phyloP scores from a whole-genome alignment of 2,329 filamentous ascomycete species.

The Nakataea oryzae region DNA sequence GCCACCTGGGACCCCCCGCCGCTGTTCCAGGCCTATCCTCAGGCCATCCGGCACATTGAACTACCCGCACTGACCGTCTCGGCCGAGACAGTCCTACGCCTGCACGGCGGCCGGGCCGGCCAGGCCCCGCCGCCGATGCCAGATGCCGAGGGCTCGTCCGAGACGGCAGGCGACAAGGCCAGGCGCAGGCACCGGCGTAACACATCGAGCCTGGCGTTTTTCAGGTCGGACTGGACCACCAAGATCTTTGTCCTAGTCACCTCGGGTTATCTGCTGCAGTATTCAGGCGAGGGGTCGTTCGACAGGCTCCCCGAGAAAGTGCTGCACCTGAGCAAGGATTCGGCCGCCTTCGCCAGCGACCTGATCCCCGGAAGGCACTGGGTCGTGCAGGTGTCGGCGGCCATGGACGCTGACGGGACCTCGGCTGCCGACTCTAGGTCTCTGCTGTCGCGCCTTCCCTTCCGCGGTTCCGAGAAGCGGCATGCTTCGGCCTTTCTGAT shows the following conservation, averaged over 20 bases:
- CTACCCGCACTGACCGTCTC: constrained; percentile 58
- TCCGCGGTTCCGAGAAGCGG: constrained; percentile 45
- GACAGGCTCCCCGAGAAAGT: constrained; percentile 67
- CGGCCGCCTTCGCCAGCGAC: constrained; percentile 72
- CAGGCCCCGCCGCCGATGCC: constrained; percentile 15
- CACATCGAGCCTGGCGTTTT: constrained; percentile 20
- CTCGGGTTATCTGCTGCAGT: constrained; percentile 65
- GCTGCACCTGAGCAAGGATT: constrained; percentile 60
- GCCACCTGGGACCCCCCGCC: constrained; percentile 59
- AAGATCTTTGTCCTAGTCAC: constrained; percentile 66
- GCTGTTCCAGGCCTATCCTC: constrained; percentile 78
- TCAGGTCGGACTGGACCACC: constrained; percentile 51
- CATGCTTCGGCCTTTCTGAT: constrained; percentile 56
- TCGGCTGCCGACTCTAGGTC: constrained; percentile 43
- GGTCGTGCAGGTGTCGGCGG: constrained; percentile 66
- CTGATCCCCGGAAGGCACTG: constrained; percentile 70
- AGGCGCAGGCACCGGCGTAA: constrained; percentile 38
- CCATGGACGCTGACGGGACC: constrained; percentile 47
- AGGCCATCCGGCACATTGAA: constrained; percentile 65
- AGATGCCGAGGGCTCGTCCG: constrained; percentile 11
- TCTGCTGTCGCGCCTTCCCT: constrained; percentile 53
- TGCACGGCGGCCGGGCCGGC: constrained; percentile 40
- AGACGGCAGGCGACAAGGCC: constrained; percentile 17
- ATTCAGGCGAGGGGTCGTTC: constrained; percentile 57
- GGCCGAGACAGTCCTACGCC: constrained; percentile 57